These are phyloP conservation scores for Akebia trifoliata DNA, from an alignment of 164 flowering plant species.

Conservation along the genomic window DNA sequence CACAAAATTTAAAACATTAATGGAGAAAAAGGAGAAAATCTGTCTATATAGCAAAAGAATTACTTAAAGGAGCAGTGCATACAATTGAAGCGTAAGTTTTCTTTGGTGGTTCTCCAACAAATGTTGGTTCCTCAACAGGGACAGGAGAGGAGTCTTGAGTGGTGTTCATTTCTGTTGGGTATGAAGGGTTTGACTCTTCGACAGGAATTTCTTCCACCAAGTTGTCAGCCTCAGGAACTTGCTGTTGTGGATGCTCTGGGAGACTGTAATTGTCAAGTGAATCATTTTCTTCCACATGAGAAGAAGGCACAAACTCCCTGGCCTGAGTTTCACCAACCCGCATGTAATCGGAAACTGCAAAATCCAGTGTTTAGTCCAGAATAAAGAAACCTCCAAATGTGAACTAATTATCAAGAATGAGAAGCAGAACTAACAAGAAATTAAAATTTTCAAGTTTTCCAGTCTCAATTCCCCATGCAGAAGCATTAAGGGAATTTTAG, in stretches of 20 bases:
- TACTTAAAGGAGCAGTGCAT: conserved; percentile 24
- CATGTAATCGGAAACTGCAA: conserved; percentile 40
- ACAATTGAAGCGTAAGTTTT: conserved; percentile 96
- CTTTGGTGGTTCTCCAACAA: conserved; percentile 64
- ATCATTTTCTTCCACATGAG: conserved; percentile 54
- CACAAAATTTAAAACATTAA: conserved; percentile 1
- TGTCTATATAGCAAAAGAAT: too few species aligned
- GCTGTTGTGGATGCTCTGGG: conserved; percentile 43
- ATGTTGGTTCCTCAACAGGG: conserved; percentile 62
- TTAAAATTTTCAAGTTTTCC: too few species aligned
- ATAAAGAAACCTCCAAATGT: not conserved
- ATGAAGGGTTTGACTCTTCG: conserved; percentile 41
- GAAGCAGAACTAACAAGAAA: too few species aligned
- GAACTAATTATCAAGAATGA: not conserved
- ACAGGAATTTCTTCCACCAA: conserved; percentile 37
- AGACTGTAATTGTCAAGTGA: conserved; percentile 39
- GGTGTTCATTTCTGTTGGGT: conserved; percentile 28
- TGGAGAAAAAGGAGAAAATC: conserved; percentile 4
- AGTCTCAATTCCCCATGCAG: too few species aligned
- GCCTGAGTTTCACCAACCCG: conserved; percentile 48
- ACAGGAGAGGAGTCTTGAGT: conserved; percentile 39
- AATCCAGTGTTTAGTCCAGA: not conserved
- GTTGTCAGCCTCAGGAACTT: conserved; percentile 40
- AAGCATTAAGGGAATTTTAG: too few species aligned
- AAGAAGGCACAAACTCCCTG: conserved; percentile 41